Percentiles rank a stretch among this genome's conserved stretches.
These are phyloP conservation scores for Ulota crispa DNA, from an alignment of 225 moss, liverwort and hornwort genomes.

Conservation along the genomic window DNA sequence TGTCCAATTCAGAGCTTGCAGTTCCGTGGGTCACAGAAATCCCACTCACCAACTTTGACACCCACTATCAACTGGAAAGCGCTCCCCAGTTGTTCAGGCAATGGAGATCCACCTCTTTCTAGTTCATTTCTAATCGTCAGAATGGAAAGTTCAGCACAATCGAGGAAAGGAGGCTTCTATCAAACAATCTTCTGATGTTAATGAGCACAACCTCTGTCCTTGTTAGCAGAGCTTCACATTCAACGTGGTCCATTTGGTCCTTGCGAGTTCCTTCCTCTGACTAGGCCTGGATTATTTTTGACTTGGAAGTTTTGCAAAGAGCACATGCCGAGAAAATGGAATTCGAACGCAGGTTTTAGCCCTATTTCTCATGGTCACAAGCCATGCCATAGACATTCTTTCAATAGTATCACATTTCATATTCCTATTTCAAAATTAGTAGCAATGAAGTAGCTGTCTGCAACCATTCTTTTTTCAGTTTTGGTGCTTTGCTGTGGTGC, in stretches of 20 bases:
- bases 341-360: background rate
- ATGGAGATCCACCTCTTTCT: background rate
- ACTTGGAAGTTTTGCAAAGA: background rate
- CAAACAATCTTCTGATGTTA: background rate
- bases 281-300: background rate
- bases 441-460: background rate
- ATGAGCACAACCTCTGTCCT: background rate
- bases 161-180: background rate
- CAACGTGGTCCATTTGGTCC: background rate
- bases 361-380: background rate
- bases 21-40: background rate
- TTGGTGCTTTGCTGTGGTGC: too few relatives aligned
- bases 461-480: background rate
- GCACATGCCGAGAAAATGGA: background rate
- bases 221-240: background rate
- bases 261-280: background rate
- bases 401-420: background rate
- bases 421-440: background rate
- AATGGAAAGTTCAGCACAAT: background rate
- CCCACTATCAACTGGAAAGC: background rate
- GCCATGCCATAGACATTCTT: background rate
- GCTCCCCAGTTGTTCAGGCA: background rate
- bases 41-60: background rate
- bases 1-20: background rate
- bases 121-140: background rate